These are phyloP conservation scores for Planoprotostelium fungivorum DNA, from an alignment of 78 protist genomes.

Conservation along the genomic window DNA sequence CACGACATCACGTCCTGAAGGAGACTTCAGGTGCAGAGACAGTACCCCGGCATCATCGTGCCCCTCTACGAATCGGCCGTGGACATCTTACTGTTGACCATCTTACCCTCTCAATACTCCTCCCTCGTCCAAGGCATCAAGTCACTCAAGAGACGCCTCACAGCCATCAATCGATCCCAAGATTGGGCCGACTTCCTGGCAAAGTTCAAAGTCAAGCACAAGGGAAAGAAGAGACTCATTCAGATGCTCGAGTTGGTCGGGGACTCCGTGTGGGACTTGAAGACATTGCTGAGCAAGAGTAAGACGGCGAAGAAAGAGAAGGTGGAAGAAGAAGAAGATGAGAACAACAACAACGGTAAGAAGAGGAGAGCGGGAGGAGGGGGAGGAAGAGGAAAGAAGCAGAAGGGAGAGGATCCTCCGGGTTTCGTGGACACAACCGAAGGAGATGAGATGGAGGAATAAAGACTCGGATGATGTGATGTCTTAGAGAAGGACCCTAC, in stretches of 20 bases:
- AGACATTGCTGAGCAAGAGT: background rate
- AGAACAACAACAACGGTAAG: background rate
- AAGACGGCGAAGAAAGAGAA: background rate
- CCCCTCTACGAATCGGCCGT: conserved; percentile 23
- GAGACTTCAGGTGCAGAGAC: conserved; percentile 12
- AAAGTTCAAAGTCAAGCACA: conserved; percentile 38
- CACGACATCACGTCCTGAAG: background rate
- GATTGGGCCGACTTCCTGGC: conserved; percentile 31
- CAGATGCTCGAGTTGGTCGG: conserved; percentile 50
- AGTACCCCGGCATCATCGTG: conserved; percentile 29
- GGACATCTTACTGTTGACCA: conserved; percentile 45
- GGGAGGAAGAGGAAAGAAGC: too few relatives aligned
- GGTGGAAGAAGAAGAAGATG: background rate
- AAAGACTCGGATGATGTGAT: too few relatives aligned
- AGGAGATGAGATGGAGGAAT: too few relatives aligned
- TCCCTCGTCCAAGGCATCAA: conserved; percentile 23
- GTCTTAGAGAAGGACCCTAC: too few relatives aligned
- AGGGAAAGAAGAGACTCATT: conserved; percentile 45
- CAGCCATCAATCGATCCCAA: background rate
- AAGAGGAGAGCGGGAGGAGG: background rate
- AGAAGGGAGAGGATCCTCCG: too few relatives aligned
- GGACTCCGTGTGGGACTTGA: conserved; percentile 46
- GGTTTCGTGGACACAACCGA: too few relatives aligned
- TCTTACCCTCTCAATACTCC: conserved; percentile 52
- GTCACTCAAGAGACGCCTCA: conserved; percentile 39